phyloP scores from a whole-genome alignment of 352 stramenopile genomes.

The Discostella stelligera region DNA sequence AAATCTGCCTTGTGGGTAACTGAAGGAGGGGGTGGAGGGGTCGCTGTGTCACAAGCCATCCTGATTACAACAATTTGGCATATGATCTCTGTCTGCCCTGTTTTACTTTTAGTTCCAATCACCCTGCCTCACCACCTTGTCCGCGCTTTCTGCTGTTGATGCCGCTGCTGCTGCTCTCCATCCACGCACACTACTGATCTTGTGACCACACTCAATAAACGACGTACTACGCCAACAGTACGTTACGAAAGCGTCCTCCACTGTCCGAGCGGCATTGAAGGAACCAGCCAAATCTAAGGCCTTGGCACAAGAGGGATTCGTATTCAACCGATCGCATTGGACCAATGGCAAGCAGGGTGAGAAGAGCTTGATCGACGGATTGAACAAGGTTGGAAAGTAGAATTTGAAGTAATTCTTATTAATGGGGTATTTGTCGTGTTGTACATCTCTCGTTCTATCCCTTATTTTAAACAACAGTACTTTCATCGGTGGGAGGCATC shows the following conservation, averaged over 20 bases:
- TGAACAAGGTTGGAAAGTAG: constrained; percentile 33
- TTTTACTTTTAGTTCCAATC: no score
- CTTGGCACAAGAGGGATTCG: constrained; percentile 60
- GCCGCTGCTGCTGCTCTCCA: no score
- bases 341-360: constrained; percentile 41
- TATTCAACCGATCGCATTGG: constrained; percentile 64
- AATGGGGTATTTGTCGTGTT: background rate
- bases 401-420: background rate
- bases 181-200: no score
- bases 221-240: constrained; percentile 44
- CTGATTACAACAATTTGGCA: no score
- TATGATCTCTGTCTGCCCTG: no score
- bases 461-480: constrained; percentile 2
- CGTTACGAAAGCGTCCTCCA: constrained; percentile 64
- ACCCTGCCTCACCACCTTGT: background rate
- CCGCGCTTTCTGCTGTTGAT: no score
- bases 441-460: background rate
- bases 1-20: no score
- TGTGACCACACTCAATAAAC: no score
- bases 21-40: no score
- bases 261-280: constrained; percentile 65
- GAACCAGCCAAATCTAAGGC: constrained; percentile 73
- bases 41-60: no score
- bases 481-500: background rate
- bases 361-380: constrained; percentile 45